These are phyloP conservation scores for Tricholoma matsutake DNA, from an alignment of 768 basidiomycete species.

Conservation along the genomic window DNA sequence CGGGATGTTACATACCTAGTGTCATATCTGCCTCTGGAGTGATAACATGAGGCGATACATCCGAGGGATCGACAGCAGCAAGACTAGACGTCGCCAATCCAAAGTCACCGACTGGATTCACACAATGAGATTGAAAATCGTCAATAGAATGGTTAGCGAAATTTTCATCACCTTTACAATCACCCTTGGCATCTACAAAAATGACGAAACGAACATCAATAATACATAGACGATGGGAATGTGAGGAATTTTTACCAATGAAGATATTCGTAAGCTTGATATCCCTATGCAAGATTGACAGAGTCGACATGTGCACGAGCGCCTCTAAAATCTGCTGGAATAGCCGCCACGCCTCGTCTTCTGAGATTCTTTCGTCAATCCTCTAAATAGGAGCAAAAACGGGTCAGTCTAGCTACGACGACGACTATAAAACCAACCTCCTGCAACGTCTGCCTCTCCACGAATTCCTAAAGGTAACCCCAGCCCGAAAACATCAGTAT, in stretches of 20 bases:
- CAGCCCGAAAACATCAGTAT: conserved; percentile 6
- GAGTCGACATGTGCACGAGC: conserved; percentile 81
- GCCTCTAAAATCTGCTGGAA: conserved; percentile 91
- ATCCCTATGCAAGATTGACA: conserved; percentile 86
- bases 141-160: not conserved
- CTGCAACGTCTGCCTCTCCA: conserved; percentile 85
- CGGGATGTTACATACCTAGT: conserved; percentile 43
- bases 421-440: conserved; percentile 47
- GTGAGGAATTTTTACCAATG: conserved; percentile 51
- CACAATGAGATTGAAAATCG: not conserved
- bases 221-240: not conserved
- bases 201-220: not conserved
- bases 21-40: conserved; percentile 69
- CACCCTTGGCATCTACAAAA: conserved; percentile 67
- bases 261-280: conserved; percentile 95
- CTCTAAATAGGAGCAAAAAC: conserved; percentile 37
- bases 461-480: conserved; percentile 62
- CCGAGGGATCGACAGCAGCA: conserved; percentile 73
- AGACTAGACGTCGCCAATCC: conserved; percentile 85
- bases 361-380: conserved; percentile 75
- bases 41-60: conserved; percentile 46
- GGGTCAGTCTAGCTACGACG: not conserved
- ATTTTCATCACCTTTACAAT: conserved; percentile 62
- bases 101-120: conserved; percentile 77
- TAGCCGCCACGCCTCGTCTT: conserved; percentile 86